Evolutionary conservation across 108 stramenopile species (phyloP).

Genomic region (Schizochytrium sp.): DNA sequence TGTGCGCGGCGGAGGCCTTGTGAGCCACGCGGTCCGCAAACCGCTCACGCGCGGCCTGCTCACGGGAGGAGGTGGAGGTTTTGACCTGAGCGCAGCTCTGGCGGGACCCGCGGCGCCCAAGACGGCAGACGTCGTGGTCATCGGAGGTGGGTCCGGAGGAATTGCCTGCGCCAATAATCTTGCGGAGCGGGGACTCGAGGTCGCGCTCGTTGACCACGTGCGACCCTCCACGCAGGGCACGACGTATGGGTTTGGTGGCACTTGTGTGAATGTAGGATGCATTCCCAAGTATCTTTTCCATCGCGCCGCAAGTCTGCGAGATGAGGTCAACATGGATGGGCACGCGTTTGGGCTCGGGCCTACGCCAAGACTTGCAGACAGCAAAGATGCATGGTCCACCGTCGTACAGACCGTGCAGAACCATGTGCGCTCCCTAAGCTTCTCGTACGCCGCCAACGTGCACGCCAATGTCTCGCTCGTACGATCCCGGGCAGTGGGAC

Average conservation of each 20-base stretch:
- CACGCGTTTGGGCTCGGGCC: slow-evolving; percentile 61
- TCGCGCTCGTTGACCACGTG: slow-evolving; percentile 45
- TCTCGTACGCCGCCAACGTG: slow-evolving; percentile 40
- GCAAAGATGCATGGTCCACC: slow-evolving; percentile 23
- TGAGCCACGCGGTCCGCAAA: not conserved
- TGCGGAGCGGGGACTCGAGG: slow-evolving; percentile 29
- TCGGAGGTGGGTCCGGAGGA: not conserved
- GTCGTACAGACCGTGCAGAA: slow-evolving; percentile 33
- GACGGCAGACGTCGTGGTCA: not conserved
- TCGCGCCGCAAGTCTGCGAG: slow-evolving; percentile 10
- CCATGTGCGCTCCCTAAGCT: slow-evolving; percentile 45
- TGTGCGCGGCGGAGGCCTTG: not conserved
- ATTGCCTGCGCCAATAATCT: slow-evolving; percentile 33
- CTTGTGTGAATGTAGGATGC: slow-evolving; percentile 63
- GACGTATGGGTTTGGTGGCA: slow-evolving; percentile 53
- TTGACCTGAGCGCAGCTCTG: not conserved
- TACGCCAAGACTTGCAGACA: not conserved
- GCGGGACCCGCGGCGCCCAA: not conserved
- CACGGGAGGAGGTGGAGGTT: not conserved
- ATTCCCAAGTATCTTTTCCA: slow-evolving; percentile 61
- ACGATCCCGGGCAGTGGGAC: not conserved
- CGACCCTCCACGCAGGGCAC: slow-evolving; percentile 44
- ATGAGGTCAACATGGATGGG: slow-evolving; percentile 35
- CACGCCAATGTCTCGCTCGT: not conserved
- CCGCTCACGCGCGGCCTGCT: not conserved